phyloP scores from a whole-genome alignment of 2,329 filamentous ascomycete genomes.

The Neofusicoccum sp. region DNA sequence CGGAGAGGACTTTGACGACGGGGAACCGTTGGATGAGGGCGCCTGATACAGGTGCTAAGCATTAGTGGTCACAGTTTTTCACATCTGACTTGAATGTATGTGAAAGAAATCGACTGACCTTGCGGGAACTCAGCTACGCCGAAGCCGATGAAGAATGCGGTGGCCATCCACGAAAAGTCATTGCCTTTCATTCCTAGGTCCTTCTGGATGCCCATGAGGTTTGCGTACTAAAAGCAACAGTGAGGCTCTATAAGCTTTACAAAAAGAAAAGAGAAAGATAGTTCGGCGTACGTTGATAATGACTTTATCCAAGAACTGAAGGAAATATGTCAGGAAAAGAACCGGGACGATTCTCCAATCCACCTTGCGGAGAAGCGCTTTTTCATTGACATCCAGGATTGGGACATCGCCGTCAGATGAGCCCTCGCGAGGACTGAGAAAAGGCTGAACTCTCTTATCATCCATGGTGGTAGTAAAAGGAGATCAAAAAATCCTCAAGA shows the following conservation, averaged over 20 bases:
- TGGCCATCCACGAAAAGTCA: constrained; percentile 18
- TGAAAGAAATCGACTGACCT: background rate
- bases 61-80: background rate
- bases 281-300: constrained; percentile 27
- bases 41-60: background rate
- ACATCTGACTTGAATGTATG: background rate
- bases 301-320: constrained; percentile 39
- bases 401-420: background rate
- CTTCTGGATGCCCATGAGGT: constrained; percentile 11
- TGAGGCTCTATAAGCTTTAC: too few species aligned
- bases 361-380: constrained; percentile 31
- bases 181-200: constrained; percentile 13
- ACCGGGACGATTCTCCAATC: constrained; percentile 43
- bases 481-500: background rate
- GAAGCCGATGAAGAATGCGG: constrained; percentile 21
- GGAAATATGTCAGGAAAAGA: constrained; percentile 39
- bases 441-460: background rate
- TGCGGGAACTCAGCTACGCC: constrained; percentile 20
- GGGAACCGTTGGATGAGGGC: constrained; percentile 18
- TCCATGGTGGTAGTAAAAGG: background rate
- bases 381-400: background rate
- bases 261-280: background rate
- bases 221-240: background rate
- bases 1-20: constrained; percentile 13
- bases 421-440: background rate